Evolutionary conservation across 352 stramenopile genomes (phyloP), one percentile per base, ranked within the genome.

Genomic region (Pythium pyrilobum): DNA sequence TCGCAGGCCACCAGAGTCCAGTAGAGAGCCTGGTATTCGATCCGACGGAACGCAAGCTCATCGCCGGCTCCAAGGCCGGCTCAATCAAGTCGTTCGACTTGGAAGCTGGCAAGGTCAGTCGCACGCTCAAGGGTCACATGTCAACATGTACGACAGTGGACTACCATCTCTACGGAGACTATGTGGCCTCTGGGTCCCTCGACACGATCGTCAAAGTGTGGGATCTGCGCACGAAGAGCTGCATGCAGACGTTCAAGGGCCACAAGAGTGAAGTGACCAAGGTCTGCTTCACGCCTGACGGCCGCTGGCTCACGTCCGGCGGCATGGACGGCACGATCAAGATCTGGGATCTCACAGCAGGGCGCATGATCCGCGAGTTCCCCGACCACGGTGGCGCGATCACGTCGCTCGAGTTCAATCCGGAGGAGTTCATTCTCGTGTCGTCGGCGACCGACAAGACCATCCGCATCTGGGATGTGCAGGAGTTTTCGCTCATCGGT

Each of bases 141-240:
- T 86, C 81, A 8, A 87, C 81, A 20, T 90, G 80, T 42, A 90
- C 71, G 21, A 72, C 78, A 4, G 62, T 95, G 24, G 84, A 95
- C 49, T 92, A 89, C 50, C 84, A 95, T 59, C 59, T 92, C 13
- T 94, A 92, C 41, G 84, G 84, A 6, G 80, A 94, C 65, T 94
- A 92, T 40, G 79, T 92, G 15, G 84, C 84, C 18, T 94, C 84
- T 7, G 81, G 81, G 0, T 86, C 84, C 37, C 49, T 87, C 9
- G 84, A 94, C 44, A 92, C 84, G 18, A 85, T 88, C 39, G 81
- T 94, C 32, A 94, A 94, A 56, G 81, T 94, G 23, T 94, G 84
- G 84, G 84, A 94, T 42, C 47, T 94, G 27, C 78, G 79, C 21
- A 90, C 76, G 11, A 92, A 91, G 62, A 87, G 76, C 58, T 92